Percentiles rank a stretch among this genome's conserved stretches.
These are phyloP conservation scores for Chlorokybus atmophyticus DNA, from an alignment of 139 green algal genomes.

Conservation along the genomic window DNA sequence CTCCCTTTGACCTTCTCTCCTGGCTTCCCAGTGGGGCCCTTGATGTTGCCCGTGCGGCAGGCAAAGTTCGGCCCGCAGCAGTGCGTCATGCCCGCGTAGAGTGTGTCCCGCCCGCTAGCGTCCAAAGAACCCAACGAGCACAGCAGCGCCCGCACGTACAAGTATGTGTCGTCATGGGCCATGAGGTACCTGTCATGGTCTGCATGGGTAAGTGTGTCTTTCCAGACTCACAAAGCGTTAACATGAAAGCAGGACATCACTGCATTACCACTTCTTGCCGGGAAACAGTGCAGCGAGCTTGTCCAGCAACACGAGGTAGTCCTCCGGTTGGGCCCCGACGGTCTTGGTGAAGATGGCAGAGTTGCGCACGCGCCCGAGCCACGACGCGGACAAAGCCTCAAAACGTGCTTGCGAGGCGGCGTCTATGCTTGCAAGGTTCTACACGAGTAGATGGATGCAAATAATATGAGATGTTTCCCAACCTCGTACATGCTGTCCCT, in stretches of 20 bases:
- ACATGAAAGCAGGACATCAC: too few species aligned
- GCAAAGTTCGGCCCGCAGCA: neutral
- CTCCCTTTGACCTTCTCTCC: neutral
- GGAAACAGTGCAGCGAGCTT: neutral
- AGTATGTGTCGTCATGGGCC: constrained; percentile 2
- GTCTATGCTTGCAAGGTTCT: too few species aligned
- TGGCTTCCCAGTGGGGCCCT: neutral
- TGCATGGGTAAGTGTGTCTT: too few species aligned
- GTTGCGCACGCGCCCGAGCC: too few species aligned
- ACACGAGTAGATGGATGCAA: too few species aligned
- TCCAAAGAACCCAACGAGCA: neutral
- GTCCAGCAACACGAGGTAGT: neutral
- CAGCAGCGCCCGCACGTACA: neutral
- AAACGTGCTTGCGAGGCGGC: too few species aligned
- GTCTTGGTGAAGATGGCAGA: constrained; percentile 4
- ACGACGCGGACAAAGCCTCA: too few species aligned
- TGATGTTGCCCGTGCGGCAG: neutral
- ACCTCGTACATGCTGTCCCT: too few species aligned
- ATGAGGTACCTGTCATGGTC: constrained; percentile 1
- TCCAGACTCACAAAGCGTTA: too few species aligned
- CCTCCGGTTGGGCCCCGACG: neutral
- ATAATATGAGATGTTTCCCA: too few species aligned
- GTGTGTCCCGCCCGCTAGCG: neutral
- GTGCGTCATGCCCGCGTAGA: constrained; percentile 1
- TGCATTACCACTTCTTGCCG: constrained; percentile 1